Conservation (phyloP, 305 asterid genomes). For the Petunia hybrid region DNA sequence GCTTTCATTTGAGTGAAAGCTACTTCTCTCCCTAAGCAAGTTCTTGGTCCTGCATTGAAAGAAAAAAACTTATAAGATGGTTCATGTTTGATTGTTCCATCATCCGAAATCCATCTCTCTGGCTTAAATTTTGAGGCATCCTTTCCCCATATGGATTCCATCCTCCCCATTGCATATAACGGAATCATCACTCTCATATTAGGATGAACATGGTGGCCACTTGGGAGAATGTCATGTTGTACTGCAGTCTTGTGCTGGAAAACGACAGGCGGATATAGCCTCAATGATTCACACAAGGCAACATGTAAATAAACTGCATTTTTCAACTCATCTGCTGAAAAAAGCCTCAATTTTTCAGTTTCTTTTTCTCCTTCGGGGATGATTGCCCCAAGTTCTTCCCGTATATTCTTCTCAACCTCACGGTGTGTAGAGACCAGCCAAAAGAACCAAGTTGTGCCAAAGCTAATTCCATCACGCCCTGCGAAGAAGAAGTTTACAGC, state of each 20-base stretch:
- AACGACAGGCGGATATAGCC: constrained; percentile 74
- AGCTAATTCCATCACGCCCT: constrained; percentile 71
- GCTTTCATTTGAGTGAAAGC: constrained; percentile 39
- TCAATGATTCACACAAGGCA: constrained; percentile 60
- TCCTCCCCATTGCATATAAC: too few species aligned
- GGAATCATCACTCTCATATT: constrained; percentile 54
- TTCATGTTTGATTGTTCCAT: too few species aligned
- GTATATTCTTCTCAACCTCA: constrained; percentile 50
- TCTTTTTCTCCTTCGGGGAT: constrained; percentile 23
- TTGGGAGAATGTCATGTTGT: constrained; percentile 55
- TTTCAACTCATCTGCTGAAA: constrained; percentile 46
- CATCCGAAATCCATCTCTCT: too few species aligned
- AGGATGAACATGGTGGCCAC: constrained; percentile 61
- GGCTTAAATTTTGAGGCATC: too few species aligned
- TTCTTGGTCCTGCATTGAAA: too few species aligned
- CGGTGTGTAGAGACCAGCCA: constrained; percentile 67
- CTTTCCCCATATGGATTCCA: too few species aligned
- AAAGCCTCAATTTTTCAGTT: constrained; percentile 39
- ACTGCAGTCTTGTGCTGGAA: constrained; percentile 67
- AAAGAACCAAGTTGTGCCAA: constrained; percentile 67
- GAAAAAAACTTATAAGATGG: too few species aligned
- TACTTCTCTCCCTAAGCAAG: constrained; percentile 9
- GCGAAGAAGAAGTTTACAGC: constrained; percentile 69
- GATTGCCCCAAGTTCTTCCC: constrained; percentile 49
- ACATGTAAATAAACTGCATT: constrained; percentile 64